A percentile compares a stretch with the other conserved stretches of the same genome.
phyloP scores from a whole-genome alignment of 1,139 yeast species.

The Geotrichum europaeum region DNA sequence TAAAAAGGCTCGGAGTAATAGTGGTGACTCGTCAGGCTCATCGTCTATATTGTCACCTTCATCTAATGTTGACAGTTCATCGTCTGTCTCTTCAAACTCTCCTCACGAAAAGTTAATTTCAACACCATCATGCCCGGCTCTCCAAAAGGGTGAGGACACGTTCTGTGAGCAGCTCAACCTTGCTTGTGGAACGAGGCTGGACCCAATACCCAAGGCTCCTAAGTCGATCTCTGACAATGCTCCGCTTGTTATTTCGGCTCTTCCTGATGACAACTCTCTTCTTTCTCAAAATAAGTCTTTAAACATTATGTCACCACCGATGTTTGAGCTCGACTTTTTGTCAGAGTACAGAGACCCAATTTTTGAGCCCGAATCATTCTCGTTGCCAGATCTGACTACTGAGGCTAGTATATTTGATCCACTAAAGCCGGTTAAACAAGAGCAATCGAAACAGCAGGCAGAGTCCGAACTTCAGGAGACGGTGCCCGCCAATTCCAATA shows the following conservation, averaged over 20 bases:
- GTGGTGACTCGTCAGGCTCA: constrained; percentile 2
- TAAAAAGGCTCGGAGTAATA: constrained; percentile 3
- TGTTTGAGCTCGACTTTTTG: constrained; percentile 32
- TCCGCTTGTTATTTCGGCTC: constrained; percentile 22
- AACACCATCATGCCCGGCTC: not conserved
- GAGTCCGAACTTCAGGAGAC: constrained; percentile 33
- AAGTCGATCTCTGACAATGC: constrained; percentile 14
- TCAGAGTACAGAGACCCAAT: constrained; percentile 34
- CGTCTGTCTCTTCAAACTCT: constrained; percentile 3
- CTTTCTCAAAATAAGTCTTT: not conserved
- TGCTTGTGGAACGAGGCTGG: constrained; percentile 66
- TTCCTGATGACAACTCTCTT: constrained; percentile 8
- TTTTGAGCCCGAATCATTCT: constrained; percentile 32
- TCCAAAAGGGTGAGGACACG: constrained; percentile 35
- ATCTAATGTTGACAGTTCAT: constrained; percentile 4
- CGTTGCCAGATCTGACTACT: constrained; percentile 38
- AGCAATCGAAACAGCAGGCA: not conserved
- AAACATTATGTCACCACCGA: constrained; percentile 23
- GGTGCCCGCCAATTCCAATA: constrained; percentile 31
- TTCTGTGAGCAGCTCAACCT: constrained; percentile 70
- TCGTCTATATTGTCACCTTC: constrained; percentile 4
- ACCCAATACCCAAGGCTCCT: constrained; percentile 53
- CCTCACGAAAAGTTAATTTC: not conserved
- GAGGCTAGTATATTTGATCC: constrained; percentile 72
- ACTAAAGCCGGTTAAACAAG: constrained; percentile 29